phyloP scores from a whole-genome alignment of 2,329 filamentous ascomycete genomes.

The Epichloe coenophiala region DNA sequence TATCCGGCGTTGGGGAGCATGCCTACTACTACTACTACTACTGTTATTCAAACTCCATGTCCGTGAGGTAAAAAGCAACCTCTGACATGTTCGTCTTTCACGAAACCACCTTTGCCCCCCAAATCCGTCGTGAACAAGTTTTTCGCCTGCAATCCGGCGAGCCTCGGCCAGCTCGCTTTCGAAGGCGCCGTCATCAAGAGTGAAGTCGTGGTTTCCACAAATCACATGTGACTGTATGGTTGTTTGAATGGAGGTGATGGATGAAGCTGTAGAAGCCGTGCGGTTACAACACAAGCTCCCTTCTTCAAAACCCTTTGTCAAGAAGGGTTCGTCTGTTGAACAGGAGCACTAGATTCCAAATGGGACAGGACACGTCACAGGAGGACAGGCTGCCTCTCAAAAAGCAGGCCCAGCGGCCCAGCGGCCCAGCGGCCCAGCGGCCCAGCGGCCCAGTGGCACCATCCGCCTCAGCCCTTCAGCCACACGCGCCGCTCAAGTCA shows the following conservation, averaged over 20 bases:
- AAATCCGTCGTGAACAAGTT: conserved; percentile 17
- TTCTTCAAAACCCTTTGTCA: no score
- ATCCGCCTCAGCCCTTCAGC: neutral
- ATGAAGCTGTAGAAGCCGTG: no score
- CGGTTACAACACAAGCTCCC: no score
- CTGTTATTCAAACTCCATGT: conserved; percentile 18
- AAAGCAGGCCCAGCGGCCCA: no score
- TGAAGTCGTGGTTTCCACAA: conserved; percentile 39
- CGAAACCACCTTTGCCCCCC: conserved; percentile 29
- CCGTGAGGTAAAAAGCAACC: conserved; percentile 28
- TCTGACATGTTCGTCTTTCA: conserved; percentile 25
- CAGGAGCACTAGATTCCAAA: neutral
- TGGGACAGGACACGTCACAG: no score
- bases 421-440: no score
- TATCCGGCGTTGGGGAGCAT: no score
- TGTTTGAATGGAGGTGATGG: no score
- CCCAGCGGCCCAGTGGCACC: no score
- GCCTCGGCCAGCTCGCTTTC: conserved; percentile 12
- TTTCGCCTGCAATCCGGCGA: neutral
- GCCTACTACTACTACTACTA: no score
- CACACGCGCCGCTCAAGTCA: neutral
- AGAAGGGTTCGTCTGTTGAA: no score
- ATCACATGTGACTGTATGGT: conserved; percentile 22
- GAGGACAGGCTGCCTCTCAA: neutral
- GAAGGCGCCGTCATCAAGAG: conserved; percentile 23